Evolutionary conservation across 768 basidiomycete species (phyloP), one percentile per base, ranked within the genome.

Genomic region (Pisolithus marmoratus): DNA sequence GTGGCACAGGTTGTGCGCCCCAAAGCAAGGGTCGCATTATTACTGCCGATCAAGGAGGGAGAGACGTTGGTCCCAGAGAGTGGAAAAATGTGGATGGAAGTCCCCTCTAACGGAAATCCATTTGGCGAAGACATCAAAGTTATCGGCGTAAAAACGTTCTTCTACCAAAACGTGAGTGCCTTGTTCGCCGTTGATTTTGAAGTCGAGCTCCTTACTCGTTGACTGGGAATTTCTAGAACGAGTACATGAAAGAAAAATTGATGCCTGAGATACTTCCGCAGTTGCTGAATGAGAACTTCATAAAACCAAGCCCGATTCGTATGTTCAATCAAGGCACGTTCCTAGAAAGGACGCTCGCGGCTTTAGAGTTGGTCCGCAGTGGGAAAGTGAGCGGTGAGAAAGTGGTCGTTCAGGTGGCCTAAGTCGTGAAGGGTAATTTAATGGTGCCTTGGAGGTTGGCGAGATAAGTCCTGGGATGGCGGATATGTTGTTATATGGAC

Each of bases 341-440:
- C 47, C 66, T 70, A 48, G 72, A 76, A 27, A 67, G 78, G 23
- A 72, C 74, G 1, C 66, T 61, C 15, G 58, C 52, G n/a, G 79
- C 74, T 0, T 57, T 80, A 38, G 71, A 76, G 46, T 55, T 80
- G 37, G 52, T 80, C 40, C 70, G 76, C 46, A 68, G 73, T 31
- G 77, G 77, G 54, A 70, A 74, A 60, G 61, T 79, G 41, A 77
- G 74, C 37, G 78, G 78, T 22, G 75, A 79, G 62, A 81, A 80
- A 51, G 67, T 77, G 2, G 61, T 80, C 2, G 68, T 80, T 1
- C 73, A 73, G 54, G 60, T 76, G 12, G 52, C 23, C 43, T 42
- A 46, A 50, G 37, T 45, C 26, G 23, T 26, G 34, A 11, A 27
- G 27, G 36, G 19, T 41, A 43, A 46, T 34, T 34, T 5, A 34